Evolutionary conservation across 2,329 filamentous ascomycete genomes (phyloP), one percentile per base, ranked within the genome.

Genomic region (Pestalotiopsis sp.): DNA sequence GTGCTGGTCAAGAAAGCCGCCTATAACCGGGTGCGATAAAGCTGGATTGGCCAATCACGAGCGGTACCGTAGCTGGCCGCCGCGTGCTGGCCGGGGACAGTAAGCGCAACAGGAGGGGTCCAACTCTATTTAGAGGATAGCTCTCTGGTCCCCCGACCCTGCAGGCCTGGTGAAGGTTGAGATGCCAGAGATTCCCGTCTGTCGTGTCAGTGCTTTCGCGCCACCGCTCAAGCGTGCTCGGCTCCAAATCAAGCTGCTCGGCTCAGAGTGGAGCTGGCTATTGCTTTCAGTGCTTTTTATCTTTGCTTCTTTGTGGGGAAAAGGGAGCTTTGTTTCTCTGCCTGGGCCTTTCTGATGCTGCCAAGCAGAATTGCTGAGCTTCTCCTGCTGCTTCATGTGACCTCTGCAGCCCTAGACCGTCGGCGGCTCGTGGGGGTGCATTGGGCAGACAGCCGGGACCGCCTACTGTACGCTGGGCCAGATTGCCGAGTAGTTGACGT

Each of bases 21-120:
- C 69, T 68, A 70, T 79, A 79, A 68, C 77, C 77, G 77, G 71
- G 9, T 61, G n/a, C 64, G 66, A 67, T 45, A 71, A 64, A 65
- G 64, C 68, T 39, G 68, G 71, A 77, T 76, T 75, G 75, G 58
- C 76, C 75, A 78, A 78, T 78, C 68, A 76, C 17, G 67, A 39
- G 63, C 68, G 68, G 61, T 67, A 57, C 63, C 71, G 70, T 65
- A 20, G 64, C 65, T 69, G 72, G 68, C 70, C 69, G 72, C 36
- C 14, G 20, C 57, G n/a, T 59, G 23, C 57, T 36, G 61, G 27
- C 25, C 12, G 25, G n/a, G 61, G 52, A 67, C 23, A 39, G 39
- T 39, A 13, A 59, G 36, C 52, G 36, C 45, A 23, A 36, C 56
- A 27, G n/a, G 65, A 59, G 52, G 56, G 38, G 23, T 23, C 65